Evolutionary conservation across 2,329 filamentous ascomycete genomes (phyloP).

Genomic region (Penicillium hordei): DNA sequence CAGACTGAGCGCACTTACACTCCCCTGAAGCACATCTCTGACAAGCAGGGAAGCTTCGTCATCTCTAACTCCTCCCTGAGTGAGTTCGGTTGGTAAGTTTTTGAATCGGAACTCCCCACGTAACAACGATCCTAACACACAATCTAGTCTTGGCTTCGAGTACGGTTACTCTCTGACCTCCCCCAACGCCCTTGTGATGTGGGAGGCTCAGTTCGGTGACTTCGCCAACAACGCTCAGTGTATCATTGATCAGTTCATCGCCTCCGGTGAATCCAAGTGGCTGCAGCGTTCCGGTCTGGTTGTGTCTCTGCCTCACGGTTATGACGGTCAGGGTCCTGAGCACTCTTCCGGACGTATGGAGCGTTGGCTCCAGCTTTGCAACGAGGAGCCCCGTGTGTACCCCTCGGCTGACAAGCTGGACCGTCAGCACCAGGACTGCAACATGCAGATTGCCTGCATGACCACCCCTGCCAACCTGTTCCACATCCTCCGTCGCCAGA

Average conservation of each 20-base stretch:
- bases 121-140: conserved; percentile 54
- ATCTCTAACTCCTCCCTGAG: conserved; percentile 92
- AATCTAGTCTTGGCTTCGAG: conserved; percentile 84
- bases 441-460: conserved; percentile 98
- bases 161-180: conserved; percentile 98
- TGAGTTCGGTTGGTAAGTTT: conserved; percentile 63
- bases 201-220: conserved; percentile 99
- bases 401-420: conserved; percentile 84
- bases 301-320: conserved; percentile 94
- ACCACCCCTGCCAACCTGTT: conserved; percentile 96
- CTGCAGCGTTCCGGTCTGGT: conserved; percentile 96
- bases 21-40: conserved; percentile 81
- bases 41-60: conserved; percentile 92
- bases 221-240: conserved; percentile 99
- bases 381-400: conserved; percentile 94
- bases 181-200: conserved; percentile 96
- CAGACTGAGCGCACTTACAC: conserved; percentile 91
- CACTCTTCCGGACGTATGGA: conserved; percentile 97
- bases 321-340: conserved; percentile 96
- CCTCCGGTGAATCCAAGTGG: conserved; percentile 97
- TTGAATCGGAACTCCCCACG: not conserved
- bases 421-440: conserved; percentile 98
- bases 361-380: conserved; percentile 94
- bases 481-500: conserved; percentile 93
- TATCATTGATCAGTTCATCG: conserved; percentile 98